Conservation (phyloP, 2,329 filamentous ascomycete species). For the Cordyceps fumosorosea region DNA sequence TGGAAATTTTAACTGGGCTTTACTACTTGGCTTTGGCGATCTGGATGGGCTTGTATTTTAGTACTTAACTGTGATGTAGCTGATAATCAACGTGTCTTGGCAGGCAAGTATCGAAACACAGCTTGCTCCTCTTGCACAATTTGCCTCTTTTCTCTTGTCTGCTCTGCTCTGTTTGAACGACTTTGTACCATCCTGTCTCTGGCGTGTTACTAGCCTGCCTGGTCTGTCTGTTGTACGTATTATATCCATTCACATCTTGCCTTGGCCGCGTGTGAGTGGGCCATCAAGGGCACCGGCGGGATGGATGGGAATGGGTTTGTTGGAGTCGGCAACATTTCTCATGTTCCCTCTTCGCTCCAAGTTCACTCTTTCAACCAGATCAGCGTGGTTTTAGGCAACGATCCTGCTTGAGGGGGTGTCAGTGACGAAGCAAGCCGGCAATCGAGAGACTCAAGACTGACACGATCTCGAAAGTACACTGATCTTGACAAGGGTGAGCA, state of each 20-base stretch:
- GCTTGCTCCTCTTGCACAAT: not conserved
- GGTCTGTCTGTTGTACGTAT: not conserved
- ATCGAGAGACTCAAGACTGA: too few species aligned
- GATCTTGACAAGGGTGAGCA: not conserved
- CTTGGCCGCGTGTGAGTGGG: not conserved
- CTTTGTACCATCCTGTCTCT: not conserved
- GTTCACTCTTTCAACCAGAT: too few species aligned
- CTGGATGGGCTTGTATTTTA: not conserved
- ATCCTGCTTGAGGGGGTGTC: too few species aligned
- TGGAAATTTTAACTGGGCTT: not conserved
- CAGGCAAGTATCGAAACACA: not conserved
- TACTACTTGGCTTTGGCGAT: not conserved
- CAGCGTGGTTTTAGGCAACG: too few species aligned
- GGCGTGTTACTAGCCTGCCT: not conserved
- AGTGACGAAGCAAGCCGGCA: not conserved
- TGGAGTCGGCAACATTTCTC: not conserved
- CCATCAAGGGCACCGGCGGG: not conserved
- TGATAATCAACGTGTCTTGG: not conserved
- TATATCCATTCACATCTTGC: not conserved
- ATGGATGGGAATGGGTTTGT: not conserved
- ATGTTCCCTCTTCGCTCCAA: not conserved
- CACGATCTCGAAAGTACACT: too few species aligned
- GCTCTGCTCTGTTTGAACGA: not conserved
- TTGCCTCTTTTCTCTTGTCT: not conserved
- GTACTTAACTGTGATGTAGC: constrained; percentile 9